Evolutionary conservation across 352 stramenopile species (phyloP).

Genomic region (Plasmopara viticola): DNA sequence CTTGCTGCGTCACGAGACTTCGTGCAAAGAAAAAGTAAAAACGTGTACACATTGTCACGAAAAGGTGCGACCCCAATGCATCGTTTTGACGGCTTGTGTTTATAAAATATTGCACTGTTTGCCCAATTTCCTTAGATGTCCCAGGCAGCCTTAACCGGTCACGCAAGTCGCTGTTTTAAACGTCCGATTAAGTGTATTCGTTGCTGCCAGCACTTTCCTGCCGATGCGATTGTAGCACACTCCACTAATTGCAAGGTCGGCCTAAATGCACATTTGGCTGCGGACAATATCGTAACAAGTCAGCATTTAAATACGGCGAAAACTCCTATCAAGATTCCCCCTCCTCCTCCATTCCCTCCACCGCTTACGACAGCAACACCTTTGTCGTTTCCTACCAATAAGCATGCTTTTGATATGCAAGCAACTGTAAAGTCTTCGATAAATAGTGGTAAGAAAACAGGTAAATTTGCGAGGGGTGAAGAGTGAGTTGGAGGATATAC

Average conservation of each 20-base stretch:
- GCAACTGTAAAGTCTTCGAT: not conserved
- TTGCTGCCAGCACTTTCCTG: conserved; percentile 69
- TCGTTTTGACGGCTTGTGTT: not conserved
- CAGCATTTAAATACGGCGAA: not conserved
- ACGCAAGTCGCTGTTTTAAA: conserved; percentile 60
- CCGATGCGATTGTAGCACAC: conserved; percentile 65
- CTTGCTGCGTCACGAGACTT: conserved; percentile 51
- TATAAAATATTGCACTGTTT: not conserved
- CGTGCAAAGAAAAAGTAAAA: conserved; percentile 61
- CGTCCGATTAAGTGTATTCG: conserved; percentile 80
- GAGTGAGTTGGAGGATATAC: not conserved
- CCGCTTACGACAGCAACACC: conserved; percentile 10
- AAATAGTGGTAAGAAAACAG: conserved; percentile 1
- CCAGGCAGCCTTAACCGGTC: conserved; percentile 32
- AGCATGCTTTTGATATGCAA: conserved; percentile 15
- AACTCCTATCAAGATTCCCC: conserved; percentile 33
- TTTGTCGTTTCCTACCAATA: conserved; percentile 3
- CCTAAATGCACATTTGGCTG: conserved; percentile 5
- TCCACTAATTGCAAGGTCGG: conserved; percentile 65
- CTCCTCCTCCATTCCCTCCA: conserved; percentile 45
- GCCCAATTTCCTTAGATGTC: conserved; percentile 36
- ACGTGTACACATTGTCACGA: conserved; percentile 63
- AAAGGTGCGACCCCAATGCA: conserved; percentile 23
- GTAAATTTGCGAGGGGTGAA: not conserved
- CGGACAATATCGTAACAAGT: not conserved